phyloP scores from a whole-genome alignment of 306 rosid species.

The Ormosia emarginata region DNA sequence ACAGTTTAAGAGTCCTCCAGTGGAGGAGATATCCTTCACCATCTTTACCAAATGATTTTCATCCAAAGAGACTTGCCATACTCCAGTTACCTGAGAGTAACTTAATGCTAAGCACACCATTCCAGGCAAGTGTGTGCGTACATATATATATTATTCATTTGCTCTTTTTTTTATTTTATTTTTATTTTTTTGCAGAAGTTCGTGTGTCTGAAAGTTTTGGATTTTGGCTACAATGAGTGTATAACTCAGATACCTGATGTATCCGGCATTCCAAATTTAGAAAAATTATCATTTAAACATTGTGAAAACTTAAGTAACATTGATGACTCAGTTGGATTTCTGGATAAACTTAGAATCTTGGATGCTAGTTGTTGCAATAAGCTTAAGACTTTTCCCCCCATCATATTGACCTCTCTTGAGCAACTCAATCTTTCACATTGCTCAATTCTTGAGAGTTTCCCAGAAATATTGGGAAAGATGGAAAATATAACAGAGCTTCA shows the following conservation, averaged over 20 bases:
- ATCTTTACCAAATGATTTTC: neutral
- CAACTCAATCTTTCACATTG: neutral
- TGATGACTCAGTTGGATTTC: neutral
- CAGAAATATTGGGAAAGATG: slow-evolving; percentile 15
- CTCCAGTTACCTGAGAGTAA: too few species aligned
- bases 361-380: neutral
- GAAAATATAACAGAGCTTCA: neutral
- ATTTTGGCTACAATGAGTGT: neutral
- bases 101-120: neutral
- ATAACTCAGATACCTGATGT: neutral
- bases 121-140: neutral
- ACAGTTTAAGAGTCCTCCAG: neutral
- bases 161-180: neutral
- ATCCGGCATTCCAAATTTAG: neutral
- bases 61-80: too few species aligned
- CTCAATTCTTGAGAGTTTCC: neutral
- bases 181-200: neutral
- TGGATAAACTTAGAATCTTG: neutral
- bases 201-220: neutral
- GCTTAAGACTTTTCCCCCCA: neutral
- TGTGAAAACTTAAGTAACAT: slow-evolving; percentile 7
- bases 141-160: neutral
- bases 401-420: slow-evolving; percentile 4
- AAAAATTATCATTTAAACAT: neutral
- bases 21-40: neutral